Evolutionary conservation across 495 filamentous ascomycete species (phyloP).

Genomic region (Penicillium waksmanii): DNA sequence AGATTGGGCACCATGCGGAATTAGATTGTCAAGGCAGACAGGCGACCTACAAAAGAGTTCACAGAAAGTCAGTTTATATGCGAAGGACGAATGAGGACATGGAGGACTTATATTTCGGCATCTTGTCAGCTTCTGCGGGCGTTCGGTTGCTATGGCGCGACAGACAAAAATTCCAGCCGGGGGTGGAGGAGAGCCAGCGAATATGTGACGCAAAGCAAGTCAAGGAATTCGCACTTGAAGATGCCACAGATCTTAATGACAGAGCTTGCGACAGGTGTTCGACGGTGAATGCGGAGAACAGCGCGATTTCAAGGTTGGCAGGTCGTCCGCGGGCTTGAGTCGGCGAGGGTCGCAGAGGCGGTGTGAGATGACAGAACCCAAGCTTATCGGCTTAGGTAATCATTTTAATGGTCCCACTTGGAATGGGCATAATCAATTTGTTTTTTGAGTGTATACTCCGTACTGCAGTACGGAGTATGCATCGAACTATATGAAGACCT

Average conservation of each 20-base stretch:
- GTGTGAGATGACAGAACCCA: conserved; percentile 22
- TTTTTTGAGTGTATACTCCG: no score
- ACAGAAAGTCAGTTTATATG: conserved; percentile 50
- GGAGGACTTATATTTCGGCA: conserved; percentile 79
- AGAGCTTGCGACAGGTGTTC: conserved; percentile 4
- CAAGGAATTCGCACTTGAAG: background rate
- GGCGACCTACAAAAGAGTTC: conserved; percentile 71
- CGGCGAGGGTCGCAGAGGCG: conserved; percentile 23
- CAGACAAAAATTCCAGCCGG: conserved; percentile 30
- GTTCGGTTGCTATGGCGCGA: conserved; percentile 24
- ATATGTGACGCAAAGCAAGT: background rate
- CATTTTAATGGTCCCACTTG: background rate
- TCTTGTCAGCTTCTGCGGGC: conserved; percentile 46
- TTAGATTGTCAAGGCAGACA: background rate
- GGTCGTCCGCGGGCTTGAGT: conserved; percentile 22
- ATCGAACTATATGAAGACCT: no score
- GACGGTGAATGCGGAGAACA: conserved; percentile 2
- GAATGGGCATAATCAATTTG: no score
- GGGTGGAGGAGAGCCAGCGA: conserved; percentile 15
- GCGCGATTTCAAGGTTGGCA: background rate
- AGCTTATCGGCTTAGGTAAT: conserved; percentile 13
- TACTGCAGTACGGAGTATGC: no score
- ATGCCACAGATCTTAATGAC: background rate
- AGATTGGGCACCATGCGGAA: conserved; percentile 15
- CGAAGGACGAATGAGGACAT: background rate